These are phyloP conservation scores for Haematococcus lacustris DNA, from an alignment of 139 green algal genomes.

Conservation along the genomic window DNA sequence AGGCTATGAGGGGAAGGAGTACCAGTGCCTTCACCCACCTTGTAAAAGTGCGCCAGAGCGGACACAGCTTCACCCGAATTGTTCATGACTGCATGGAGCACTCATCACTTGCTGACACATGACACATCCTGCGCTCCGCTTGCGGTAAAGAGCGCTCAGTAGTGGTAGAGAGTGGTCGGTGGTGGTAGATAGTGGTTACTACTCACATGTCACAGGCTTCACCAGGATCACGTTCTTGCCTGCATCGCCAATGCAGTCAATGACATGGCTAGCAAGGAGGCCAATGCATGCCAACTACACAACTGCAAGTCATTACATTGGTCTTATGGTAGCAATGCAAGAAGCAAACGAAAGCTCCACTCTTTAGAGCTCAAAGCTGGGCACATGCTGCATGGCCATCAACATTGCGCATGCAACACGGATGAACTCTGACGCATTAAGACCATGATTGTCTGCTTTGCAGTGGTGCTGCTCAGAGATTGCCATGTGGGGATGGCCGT, in stretches of 20 bases:
- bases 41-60: slow-evolving; percentile 64
- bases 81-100: no score
- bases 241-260: not conserved
- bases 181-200: no score
- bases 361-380: not conserved
- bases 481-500: not conserved
- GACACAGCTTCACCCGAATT: slow-evolving; percentile 69
- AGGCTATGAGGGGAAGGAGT: not conserved
- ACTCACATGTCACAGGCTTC: slow-evolving; percentile 86
- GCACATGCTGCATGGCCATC: not conserved
- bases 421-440: no score
- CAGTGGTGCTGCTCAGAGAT: not conserved
- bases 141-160: no score
- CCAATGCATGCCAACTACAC: not conserved
- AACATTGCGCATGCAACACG: not conserved
- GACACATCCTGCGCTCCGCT: no score
- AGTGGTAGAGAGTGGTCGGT: no score
- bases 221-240: slow-evolving; percentile 57
- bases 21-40: slow-evolving; percentile 14
- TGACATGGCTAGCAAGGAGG: not conserved
- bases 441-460: slow-evolving; percentile 64
- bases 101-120: no score
- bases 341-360: not conserved
- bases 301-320: not conserved
- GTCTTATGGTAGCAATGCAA: not conserved